Conservation (phyloP, 1,139 yeast species). For the Suhomyces anneliseae region DNA sequence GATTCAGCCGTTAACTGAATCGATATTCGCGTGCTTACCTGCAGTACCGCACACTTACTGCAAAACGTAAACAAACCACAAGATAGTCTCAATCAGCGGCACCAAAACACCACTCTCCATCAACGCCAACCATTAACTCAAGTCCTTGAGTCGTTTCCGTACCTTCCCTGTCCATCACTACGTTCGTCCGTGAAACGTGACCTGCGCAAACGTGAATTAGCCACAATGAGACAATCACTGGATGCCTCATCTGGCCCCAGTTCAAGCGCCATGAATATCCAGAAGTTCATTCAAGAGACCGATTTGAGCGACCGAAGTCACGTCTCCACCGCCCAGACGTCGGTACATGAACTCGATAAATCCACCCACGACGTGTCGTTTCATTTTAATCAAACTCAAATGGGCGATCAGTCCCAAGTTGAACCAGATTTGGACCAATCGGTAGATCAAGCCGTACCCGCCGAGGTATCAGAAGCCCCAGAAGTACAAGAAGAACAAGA, state of each 20-base stretch:
- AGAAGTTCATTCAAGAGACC: slow-evolving; percentile 26
- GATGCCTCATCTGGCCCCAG: slow-evolving; percentile 23
- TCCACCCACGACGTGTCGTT: slow-evolving; percentile 12
- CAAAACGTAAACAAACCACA: slow-evolving; percentile 3
- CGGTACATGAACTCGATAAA: slow-evolving; percentile 11
- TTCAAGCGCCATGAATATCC: slow-evolving; percentile 25
- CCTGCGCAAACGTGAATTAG: neutral
- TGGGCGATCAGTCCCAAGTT: neutral
- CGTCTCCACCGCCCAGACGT: slow-evolving; percentile 17
- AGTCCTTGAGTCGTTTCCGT: neutral
- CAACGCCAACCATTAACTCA: neutral
- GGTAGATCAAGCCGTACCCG: neutral
- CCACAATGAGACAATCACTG: slow-evolving; percentile 18
- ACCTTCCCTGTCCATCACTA: neutral
- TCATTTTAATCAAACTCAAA: slow-evolving; percentile 2
- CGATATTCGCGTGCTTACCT: neutral
- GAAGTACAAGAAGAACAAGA: neutral
- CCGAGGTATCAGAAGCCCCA: too few relatives aligned
- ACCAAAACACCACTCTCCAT: neutral
- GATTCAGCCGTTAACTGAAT: neutral
- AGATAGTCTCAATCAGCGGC: neutral
- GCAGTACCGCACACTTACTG: neutral
- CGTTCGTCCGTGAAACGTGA: neutral
- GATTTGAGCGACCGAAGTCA: slow-evolving; percentile 22
- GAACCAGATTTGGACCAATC: neutral